phyloP scores from a whole-genome alignment of 768 basidiomycete genomes.

The Suillus luteus region DNA sequence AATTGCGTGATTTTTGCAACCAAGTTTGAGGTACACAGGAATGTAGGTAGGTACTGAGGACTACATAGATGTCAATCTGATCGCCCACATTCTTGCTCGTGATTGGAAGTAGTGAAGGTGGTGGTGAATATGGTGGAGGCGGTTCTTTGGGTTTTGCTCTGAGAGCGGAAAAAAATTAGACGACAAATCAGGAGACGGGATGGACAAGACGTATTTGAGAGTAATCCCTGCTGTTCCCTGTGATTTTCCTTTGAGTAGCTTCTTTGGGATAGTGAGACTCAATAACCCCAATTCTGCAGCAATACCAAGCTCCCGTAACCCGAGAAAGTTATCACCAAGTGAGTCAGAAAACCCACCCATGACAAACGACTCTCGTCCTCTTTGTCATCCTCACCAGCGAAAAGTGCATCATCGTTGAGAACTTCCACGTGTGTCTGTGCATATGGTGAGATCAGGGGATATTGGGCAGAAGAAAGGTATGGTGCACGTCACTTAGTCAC shows the following conservation, averaged over 20 bases:
- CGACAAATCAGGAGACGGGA: slow-evolving; percentile 1
- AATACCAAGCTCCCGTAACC: slow-evolving; percentile 84
- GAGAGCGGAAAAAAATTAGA: slow-evolving; percentile 2
- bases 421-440: slow-evolving; percentile 42
- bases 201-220: slow-evolving; percentile 48
- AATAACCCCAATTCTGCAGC: slow-evolving; percentile 82
- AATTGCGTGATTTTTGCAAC: no score
- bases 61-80: no score
- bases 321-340: slow-evolving; percentile 92
- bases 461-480: no score
- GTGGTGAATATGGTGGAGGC: slow-evolving; percentile 82
- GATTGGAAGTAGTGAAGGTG: slow-evolving; percentile 78
- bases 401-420: slow-evolving; percentile 54
- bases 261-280: slow-evolving; percentile 76
- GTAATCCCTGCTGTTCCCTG: slow-evolving; percentile 40
- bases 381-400: slow-evolving; percentile 58
- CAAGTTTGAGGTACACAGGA: no score
- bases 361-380: slow-evolving; percentile 65
- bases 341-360: slow-evolving; percentile 88
- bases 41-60: no score
- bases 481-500: no score
- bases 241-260: slow-evolving; percentile 67
- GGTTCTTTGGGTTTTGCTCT: slow-evolving; percentile 72
- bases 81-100: slow-evolving; percentile 62
- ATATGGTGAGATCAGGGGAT: neutral